Evolutionary conservation across 306 rosid genomes (phyloP).

Genomic region (Lathyrus tuberosus): DNA sequence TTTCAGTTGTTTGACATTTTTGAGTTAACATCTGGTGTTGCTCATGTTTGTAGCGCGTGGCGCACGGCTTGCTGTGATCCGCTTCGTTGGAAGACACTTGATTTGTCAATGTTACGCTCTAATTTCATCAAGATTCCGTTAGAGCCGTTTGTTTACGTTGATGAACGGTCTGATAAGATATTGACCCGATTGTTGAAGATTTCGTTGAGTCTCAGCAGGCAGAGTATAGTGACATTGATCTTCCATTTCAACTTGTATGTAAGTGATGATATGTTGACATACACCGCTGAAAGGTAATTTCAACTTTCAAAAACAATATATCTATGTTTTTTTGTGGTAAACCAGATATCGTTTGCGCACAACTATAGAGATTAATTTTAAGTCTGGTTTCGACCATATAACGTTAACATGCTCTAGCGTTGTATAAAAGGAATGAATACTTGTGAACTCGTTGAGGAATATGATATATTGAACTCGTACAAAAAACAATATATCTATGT

Average conservation of each 20-base stretch:
- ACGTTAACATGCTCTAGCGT: background rate
- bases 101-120: constrained; percentile 68
- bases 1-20: constrained; percentile 65
- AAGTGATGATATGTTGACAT: constrained; percentile 74
- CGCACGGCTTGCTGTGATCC: constrained; percentile 72
- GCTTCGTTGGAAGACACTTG: constrained; percentile 75
- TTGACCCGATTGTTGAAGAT: constrained; percentile 65
- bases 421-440: constrained; percentile 5
- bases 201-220: constrained; percentile 66
- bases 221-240: constrained; percentile 57
- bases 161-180: constrained; percentile 57
- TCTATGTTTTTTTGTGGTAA: background rate
- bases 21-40: constrained; percentile 66
- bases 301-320: background rate
- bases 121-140: constrained; percentile 74
- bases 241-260: constrained; percentile 72
- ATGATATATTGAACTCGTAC: constrained; percentile 25
- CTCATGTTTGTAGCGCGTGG: constrained; percentile 78
- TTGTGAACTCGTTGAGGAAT: constrained; percentile 3
- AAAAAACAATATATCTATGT: background rate
- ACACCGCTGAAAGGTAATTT: constrained; percentile 84
- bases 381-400: background rate
- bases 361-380: too few species aligned
- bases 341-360: too few species aligned
- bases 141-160: constrained; percentile 78